phyloP scores from a whole-genome alignment of 2,329 filamentous ascomycete genomes.

The Fusarium pseudocircinatum region DNA sequence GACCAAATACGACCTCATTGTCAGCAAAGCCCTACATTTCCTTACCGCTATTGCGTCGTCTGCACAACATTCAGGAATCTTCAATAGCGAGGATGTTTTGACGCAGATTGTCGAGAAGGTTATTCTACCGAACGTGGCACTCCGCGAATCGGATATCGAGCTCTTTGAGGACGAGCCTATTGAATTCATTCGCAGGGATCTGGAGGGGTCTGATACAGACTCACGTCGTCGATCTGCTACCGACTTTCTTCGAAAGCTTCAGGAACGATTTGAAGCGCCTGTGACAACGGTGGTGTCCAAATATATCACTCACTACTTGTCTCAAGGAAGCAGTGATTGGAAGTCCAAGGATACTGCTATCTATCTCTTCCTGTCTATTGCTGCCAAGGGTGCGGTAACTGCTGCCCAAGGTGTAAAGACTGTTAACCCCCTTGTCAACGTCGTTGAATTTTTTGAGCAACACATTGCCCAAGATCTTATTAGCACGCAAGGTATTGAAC shows the following conservation, averaged over 20 bases:
- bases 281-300: conserved; percentile 88
- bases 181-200: conserved; percentile 93
- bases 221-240: conserved; percentile 92
- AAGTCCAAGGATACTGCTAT: conserved; percentile 98
- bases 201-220: conserved; percentile 96
- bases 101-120: conserved; percentile 95
- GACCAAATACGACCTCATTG: conserved; percentile 92
- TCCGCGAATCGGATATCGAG: conserved; percentile 93
- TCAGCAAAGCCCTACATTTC: conserved; percentile 95
- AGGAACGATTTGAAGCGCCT: conserved; percentile 85
- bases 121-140: conserved; percentile 88
- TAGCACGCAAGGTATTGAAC: conserved; percentile 72
- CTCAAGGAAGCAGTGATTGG: conserved; percentile 86
- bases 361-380: conserved; percentile 93
- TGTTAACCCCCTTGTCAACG: conserved; percentile 86
- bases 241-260: conserved; percentile 89
- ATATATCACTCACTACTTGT: conserved; percentile 88
- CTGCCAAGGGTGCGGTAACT: conserved; percentile 89
- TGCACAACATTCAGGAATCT: conserved; percentile 79
- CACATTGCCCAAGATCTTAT: conserved; percentile 91
- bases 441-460: conserved; percentile 94
- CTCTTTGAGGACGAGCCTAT: conserved; percentile 99
- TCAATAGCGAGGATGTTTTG: conserved; percentile 83
- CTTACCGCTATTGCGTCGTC: conserved; percentile 87
- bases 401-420: conserved; percentile 89